A percentile compares a stretch with the other conserved stretches of the same genome.
phyloP scores from a whole-genome alignment of 2,329 filamentous ascomycete genomes.

The Metarhizium brunneum region DNA sequence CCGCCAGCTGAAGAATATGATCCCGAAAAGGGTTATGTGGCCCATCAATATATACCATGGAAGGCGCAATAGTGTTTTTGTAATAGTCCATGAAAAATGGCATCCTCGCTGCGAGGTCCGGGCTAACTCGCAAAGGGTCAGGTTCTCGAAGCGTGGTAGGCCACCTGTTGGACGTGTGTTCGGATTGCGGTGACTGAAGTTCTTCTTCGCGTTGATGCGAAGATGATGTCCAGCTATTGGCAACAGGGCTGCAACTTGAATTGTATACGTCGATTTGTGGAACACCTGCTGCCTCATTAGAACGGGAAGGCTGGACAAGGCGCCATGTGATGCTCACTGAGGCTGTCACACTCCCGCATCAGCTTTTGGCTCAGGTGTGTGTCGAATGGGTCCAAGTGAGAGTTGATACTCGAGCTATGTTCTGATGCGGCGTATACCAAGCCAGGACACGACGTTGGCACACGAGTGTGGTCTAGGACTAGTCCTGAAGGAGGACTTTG shows the following conservation, averaged over 20 bases:
- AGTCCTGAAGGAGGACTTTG: slow-evolving; percentile 47
- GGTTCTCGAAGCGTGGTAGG: slow-evolving; percentile 32
- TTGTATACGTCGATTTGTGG: slow-evolving; percentile 44
- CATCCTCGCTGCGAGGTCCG: slow-evolving; percentile 65
- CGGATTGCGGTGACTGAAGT: slow-evolving; percentile 31
- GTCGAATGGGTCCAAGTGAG: slow-evolving; percentile 50
- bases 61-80: slow-evolving; percentile 82
- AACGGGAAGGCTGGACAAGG: slow-evolving; percentile 25
- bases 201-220: slow-evolving; percentile 33
- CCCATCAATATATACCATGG: slow-evolving; percentile 84
- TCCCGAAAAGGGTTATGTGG: slow-evolving; percentile 78
- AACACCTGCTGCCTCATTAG: slow-evolving; percentile 34
- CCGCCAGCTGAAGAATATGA: slow-evolving; percentile 70
- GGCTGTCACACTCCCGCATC: slow-evolving; percentile 44
- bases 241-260: slow-evolving; percentile 38
- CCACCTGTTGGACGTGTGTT: slow-evolving; percentile 39
- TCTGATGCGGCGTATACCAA: slow-evolving; percentile 53
- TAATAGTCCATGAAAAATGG: slow-evolving; percentile 91
- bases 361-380: slow-evolving; percentile 43
- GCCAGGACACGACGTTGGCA: slow-evolving; percentile 51
- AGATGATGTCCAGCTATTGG: slow-evolving; percentile 36
- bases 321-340: slow-evolving; percentile 38
- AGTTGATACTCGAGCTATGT: slow-evolving; percentile 49
- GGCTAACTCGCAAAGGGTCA: slow-evolving; percentile 41
- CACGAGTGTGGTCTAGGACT: slow-evolving; percentile 45